Percentiles rank a stretch among this genome's conserved stretches.
These are phyloP conservation scores for Aspergillus candidus DNA, from an alignment of 2,329 filamentous ascomycete genomes.

Conservation along the genomic window DNA sequence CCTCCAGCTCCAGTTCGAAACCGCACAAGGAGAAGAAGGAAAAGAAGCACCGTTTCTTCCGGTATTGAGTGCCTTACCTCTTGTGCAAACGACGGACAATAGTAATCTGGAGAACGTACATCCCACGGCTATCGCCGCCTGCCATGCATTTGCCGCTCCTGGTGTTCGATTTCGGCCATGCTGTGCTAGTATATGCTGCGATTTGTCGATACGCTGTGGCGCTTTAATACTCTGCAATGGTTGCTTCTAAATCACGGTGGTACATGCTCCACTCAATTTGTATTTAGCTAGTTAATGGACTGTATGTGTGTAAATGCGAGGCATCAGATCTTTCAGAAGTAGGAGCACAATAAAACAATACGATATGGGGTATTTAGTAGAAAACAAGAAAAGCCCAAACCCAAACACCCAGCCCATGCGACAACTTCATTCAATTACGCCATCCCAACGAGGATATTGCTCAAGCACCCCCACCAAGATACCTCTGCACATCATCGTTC, in stretches of 20 bases:
- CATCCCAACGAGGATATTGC: too few species aligned
- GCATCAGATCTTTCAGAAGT: too few species aligned
- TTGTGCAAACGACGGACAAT: conserved; percentile 3
- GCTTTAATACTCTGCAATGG: too few species aligned
- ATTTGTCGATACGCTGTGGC: too few species aligned
- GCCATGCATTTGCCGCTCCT: conserved; percentile 6
- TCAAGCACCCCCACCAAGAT: conserved; percentile 54
- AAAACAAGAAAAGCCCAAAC: not conserved
- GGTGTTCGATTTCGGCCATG: conserved; percentile 19
- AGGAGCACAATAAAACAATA: too few species aligned
- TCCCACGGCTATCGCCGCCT: conserved; percentile 3
- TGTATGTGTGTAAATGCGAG: too few species aligned
- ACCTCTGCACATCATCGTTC: conserved; percentile 68
- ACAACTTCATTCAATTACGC: too few species aligned
- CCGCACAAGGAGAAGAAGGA: conserved; percentile 39
- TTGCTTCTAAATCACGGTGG: too few species aligned
- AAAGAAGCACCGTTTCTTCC: conserved; percentile 55
- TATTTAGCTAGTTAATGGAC: too few species aligned
- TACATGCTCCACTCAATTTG: too few species aligned
- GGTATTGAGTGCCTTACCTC: conserved; percentile 16
- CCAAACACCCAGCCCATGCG: too few species aligned
- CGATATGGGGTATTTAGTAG: not conserved
- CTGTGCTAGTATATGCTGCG: conserved; percentile 31
- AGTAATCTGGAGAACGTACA: not conserved
- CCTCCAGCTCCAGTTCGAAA: conserved; percentile 17